phyloP scores from a whole-genome alignment of 2,329 filamentous ascomycete genomes.

The Cladorrhinum sp. region DNA sequence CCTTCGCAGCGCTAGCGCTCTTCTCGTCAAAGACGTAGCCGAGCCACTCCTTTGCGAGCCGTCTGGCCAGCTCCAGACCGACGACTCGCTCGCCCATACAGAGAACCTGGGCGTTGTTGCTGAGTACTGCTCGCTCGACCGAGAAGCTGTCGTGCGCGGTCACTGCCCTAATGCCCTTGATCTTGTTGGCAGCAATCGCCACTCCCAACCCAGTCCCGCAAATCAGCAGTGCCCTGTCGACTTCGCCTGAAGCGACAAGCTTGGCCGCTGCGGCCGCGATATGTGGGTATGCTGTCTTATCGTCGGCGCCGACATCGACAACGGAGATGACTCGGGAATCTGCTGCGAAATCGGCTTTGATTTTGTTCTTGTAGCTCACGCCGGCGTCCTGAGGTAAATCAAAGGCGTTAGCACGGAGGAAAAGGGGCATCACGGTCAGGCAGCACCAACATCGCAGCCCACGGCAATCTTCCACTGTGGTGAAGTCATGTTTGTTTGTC shows the following conservation, averaged over 20 bases:
- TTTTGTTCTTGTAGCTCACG: slow-evolving; percentile 71
- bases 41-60: slow-evolving; percentile 77
- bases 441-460: slow-evolving; percentile 50
- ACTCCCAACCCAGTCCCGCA: slow-evolving; percentile 86
- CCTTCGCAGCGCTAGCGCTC: slow-evolving; percentile 59
- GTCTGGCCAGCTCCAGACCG: slow-evolving; percentile 73
- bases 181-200: slow-evolving; percentile 85
- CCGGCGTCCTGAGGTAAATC: slow-evolving; percentile 58
- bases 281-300: slow-evolving; percentile 81
- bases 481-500: slow-evolving; percentile 36
- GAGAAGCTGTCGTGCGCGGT: slow-evolving; percentile 85
- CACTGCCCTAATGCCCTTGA: slow-evolving; percentile 79
- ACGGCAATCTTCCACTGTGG: slow-evolving; percentile 52
- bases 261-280: slow-evolving; percentile 69
- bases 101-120: slow-evolving; percentile 83
- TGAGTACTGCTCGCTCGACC: slow-evolving; percentile 75
- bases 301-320: slow-evolving; percentile 67
- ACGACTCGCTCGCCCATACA: slow-evolving; percentile 84
- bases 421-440: neutral
- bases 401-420: slow-evolving; percentile 6
- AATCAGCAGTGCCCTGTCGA: slow-evolving; percentile 76
- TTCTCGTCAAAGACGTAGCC: slow-evolving; percentile 71
- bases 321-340: slow-evolving; percentile 65
- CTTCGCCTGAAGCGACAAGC: slow-evolving; percentile 59
- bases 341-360: slow-evolving; percentile 68